These are phyloP conservation scores for Carallia pectinifolia DNA, from an alignment of 345 rosid species.

Conservation along the genomic window DNA sequence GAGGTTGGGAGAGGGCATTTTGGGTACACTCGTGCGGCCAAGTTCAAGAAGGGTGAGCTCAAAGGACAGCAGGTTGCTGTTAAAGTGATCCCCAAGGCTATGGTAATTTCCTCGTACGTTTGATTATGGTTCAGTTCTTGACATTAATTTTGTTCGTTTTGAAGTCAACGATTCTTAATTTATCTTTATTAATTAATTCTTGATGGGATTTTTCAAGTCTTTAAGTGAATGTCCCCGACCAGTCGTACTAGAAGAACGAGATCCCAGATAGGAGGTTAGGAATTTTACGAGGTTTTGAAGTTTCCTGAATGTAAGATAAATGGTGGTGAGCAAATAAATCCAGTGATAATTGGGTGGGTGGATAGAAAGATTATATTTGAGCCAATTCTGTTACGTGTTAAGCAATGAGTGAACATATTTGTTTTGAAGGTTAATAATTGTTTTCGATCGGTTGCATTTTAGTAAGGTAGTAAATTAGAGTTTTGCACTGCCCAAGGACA, in stretches of 20 bases:
- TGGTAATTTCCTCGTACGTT: slow-evolving; percentile 42
- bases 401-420: background rate
- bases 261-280: too few species aligned
- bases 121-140: slow-evolving; percentile 9
- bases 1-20: slow-evolving; percentile 44
- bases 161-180: background rate
- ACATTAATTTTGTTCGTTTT: slow-evolving; percentile 1
- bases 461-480: too few species aligned
- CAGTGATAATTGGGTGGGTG: background rate
- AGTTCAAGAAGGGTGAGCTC: slow-evolving; percentile 31
- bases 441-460: background rate
- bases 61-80: slow-evolving; percentile 37
- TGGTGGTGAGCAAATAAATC: background rate
- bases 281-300: background rate
- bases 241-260: too few species aligned
- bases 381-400: background rate
- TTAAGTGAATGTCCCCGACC: too few species aligned
- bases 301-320: background rate
- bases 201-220: too few species aligned
- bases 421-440: background rate
- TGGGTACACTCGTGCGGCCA: slow-evolving; percentile 35
- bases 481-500: background rate
- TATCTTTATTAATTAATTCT: background rate
- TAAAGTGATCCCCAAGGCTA: slow-evolving; percentile 62
- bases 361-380: background rate